These are phyloP conservation scores for Verticillium isaacii DNA, from an alignment of 2,329 filamentous ascomycete species.

Conservation along the genomic window DNA sequence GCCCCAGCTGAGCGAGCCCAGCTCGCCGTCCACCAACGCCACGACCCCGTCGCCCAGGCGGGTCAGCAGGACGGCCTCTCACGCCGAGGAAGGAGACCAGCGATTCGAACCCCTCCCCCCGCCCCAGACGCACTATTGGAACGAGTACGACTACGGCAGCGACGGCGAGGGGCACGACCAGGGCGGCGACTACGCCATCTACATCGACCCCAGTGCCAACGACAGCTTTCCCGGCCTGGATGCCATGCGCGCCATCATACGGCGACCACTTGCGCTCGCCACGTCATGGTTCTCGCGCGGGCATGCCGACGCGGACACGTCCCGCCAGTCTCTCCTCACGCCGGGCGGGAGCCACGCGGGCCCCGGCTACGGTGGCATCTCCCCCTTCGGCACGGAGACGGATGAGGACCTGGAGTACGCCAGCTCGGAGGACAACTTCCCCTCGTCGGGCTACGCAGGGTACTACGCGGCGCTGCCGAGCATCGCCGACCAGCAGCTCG, in stretches of 20 bases:
- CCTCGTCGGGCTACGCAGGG: conserved; percentile 44
- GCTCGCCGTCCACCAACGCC: conserved; percentile 28
- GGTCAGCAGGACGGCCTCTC: neutral
- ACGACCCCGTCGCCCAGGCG: conserved; percentile 5
- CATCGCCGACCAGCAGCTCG: conserved; percentile 44
- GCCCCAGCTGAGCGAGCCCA: conserved; percentile 32
- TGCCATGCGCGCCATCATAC: conserved; percentile 49
- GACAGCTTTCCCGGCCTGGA: conserved; percentile 58
- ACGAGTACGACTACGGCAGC: conserved; percentile 80
- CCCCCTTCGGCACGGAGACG: conserved; percentile 27
- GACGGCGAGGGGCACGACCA: conserved; percentile 56
- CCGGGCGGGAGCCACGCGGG: neutral
- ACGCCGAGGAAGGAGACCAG: conserved; percentile 8
- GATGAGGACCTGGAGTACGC: conserved; percentile 46
- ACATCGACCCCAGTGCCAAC: conserved; percentile 64
- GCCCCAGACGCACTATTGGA: conserved; percentile 62
- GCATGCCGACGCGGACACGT: neutral
- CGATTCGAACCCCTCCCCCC: conserved; percentile 11
- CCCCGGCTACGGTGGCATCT: conserved; percentile 14
- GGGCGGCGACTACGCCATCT: conserved; percentile 59
- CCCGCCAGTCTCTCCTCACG: neutral
- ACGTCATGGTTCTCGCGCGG: conserved; percentile 41
- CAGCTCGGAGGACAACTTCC: conserved; percentile 44
- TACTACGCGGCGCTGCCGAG: conserved; percentile 50
- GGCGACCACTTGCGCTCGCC: conserved; percentile 44